These are phyloP conservation scores for Phytopythium montanum DNA, from an alignment of 352 stramenopile genomes.

Conservation along the genomic window DNA sequence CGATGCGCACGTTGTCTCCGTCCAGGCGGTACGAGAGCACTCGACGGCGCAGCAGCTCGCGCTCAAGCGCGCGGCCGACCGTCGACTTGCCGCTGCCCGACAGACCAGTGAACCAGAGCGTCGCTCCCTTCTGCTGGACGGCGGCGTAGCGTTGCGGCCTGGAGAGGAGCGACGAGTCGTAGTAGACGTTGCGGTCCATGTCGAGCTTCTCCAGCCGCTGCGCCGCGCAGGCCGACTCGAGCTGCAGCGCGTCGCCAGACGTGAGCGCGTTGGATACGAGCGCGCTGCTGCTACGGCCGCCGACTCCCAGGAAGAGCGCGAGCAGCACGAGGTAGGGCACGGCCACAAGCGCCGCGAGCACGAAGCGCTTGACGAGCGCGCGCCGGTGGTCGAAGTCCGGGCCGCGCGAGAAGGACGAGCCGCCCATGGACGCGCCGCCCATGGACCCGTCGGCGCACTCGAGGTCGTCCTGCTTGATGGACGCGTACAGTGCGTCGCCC, in stretches of 20 bases:
- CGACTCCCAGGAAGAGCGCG: slow-evolving; percentile 40
- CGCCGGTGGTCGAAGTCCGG: slow-evolving; percentile 41
- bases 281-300: slow-evolving; percentile 5
- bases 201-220: slow-evolving; percentile 65
- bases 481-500: slow-evolving; percentile 58
- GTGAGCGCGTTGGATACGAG: neutral
- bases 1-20: slow-evolving; percentile 98
- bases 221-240: slow-evolving; percentile 41
- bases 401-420: slow-evolving; percentile 42
- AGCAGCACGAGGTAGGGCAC: slow-evolving; percentile 65
- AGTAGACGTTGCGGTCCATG: slow-evolving; percentile 80
- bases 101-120: slow-evolving; percentile 98
- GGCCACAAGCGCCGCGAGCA: slow-evolving; percentile 42
- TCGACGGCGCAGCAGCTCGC: slow-evolving; percentile 91
- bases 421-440: slow-evolving; percentile 11
- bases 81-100: slow-evolving; percentile 98
- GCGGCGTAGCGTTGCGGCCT: slow-evolving; percentile 64
- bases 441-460: slow-evolving; percentile 33
- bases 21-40: slow-evolving; percentile 98
- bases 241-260: slow-evolving; percentile 22
- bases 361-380: slow-evolving; percentile 49
- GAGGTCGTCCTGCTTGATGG: slow-evolving; percentile 64
- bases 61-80: slow-evolving; percentile 95
- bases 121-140: slow-evolving; percentile 95
- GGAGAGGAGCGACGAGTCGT: slow-evolving; percentile 72